Evolutionary conservation across 2,329 filamentous ascomycete species (phyloP).

Genomic region (Trichoderma lentiforme): DNA sequence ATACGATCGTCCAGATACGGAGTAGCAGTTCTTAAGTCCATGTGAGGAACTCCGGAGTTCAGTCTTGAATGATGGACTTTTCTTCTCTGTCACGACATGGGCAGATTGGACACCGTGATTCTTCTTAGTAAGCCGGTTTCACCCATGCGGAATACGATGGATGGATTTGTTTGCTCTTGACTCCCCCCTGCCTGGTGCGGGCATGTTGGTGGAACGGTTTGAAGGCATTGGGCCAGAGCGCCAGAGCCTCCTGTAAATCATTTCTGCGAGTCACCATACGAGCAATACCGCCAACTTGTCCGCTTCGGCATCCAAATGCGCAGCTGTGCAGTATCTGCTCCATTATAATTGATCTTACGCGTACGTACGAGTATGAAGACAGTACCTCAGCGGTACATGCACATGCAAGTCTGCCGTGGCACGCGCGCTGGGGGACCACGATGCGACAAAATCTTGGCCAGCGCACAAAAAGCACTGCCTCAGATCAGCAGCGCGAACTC

Average conservation of each 20-base stretch:
- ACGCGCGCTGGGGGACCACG: not conserved
- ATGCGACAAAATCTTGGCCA: not conserved
- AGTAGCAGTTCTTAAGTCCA: not conserved
- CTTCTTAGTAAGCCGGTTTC: slow-evolving; percentile 11
- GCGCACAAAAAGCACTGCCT: slow-evolving; percentile 5
- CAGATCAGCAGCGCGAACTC: not conserved
- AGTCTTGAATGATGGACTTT: not conserved
- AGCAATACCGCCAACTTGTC: not conserved
- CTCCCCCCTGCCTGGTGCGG: not conserved
- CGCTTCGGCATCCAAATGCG: too few relatives aligned
- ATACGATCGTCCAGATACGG: not conserved
- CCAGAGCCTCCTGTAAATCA: slow-evolving; percentile 15
- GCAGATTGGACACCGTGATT: not conserved
- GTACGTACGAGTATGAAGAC: not conserved
- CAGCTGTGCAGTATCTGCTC: not conserved
- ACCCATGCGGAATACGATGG: not conserved
- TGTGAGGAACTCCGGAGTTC: not conserved
- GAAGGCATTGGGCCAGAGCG: slow-evolving; percentile 2
- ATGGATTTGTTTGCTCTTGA: not conserved
- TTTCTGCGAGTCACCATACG: slow-evolving; percentile 9
- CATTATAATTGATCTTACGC: not conserved
- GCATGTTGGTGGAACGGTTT: slow-evolving; percentile 1
- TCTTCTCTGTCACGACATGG: not conserved
- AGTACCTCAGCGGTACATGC: not conserved
- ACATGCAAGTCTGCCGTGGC: slow-evolving; percentile 1